phyloP scores from a whole-genome alignment of 139 green algal genomes.

The Tetraselmis chui region DNA sequence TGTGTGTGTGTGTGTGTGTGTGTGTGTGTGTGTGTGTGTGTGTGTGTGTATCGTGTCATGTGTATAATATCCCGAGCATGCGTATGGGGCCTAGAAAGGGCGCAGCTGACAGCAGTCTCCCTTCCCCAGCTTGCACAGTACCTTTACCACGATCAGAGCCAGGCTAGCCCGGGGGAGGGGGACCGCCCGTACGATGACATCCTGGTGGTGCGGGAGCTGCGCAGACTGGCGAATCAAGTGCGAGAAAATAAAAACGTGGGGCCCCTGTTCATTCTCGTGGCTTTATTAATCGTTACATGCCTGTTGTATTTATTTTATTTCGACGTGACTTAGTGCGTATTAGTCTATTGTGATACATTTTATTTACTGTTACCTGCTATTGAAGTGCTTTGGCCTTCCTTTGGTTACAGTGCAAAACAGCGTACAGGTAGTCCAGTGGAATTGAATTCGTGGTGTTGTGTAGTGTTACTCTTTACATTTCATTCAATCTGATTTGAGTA shows the following conservation, averaged over 20 bases:
- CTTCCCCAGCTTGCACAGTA: conserved; percentile 43
- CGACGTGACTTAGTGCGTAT: not conserved
- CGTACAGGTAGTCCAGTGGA: too few species aligned
- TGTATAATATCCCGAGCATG: too few species aligned
- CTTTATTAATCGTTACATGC: not conserved
- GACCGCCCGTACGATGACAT: conserved; percentile 46
- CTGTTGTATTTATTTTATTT: too few species aligned
- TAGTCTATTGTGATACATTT: not conserved
- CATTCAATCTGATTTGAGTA: too few species aligned
- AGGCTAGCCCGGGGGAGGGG: conserved; percentile 21
- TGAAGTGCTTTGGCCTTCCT: not conserved
- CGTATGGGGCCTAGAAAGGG: too few species aligned
- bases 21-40: too few species aligned
- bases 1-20: too few species aligned
- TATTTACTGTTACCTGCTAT: not conserved
- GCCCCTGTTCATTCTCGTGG: not conserved
- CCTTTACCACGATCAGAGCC: conserved; percentile 38
- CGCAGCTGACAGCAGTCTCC: too few species aligned
- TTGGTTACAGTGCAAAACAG: not conserved
- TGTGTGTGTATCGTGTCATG: too few species aligned
- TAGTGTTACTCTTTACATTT: too few species aligned
- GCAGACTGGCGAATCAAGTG: conserved; percentile 28
- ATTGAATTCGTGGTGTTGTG: too few species aligned
- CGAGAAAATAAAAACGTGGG: not conserved
- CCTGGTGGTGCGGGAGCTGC: conserved; percentile 41